Evolutionary conservation across 2,329 filamentous ascomycete genomes (phyloP).

Genomic region (Trichoderma aggressivum): DNA sequence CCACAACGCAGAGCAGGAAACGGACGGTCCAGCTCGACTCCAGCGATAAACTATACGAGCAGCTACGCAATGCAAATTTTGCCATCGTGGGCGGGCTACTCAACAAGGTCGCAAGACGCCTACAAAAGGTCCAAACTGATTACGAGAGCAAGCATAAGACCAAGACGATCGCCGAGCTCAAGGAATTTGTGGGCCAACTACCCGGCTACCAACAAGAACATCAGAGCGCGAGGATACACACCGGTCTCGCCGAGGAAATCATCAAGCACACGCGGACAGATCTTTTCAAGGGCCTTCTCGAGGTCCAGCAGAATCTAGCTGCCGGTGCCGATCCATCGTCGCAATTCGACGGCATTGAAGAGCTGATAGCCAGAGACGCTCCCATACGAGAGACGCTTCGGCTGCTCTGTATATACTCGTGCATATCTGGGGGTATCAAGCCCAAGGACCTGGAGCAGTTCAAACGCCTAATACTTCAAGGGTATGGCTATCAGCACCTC

Average conservation of each 20-base stretch:
- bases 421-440: conserved; percentile 82
- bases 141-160: conserved; percentile 87
- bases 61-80: conserved; percentile 89
- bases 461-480: conserved; percentile 81
- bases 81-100: conserved; percentile 85
- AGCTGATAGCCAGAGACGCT: conserved; percentile 85
- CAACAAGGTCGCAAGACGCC: conserved; percentile 83
- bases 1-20: conserved; percentile 62
- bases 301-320: conserved; percentile 93
- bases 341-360: conserved; percentile 87
- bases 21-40: conserved; percentile 86
- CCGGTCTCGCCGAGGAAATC: conserved; percentile 88
- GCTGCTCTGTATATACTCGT: conserved; percentile 86
- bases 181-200: conserved; percentile 91
- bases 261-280: conserved; percentile 90
- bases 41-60: conserved; percentile 82
- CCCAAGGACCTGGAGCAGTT: conserved; percentile 87
- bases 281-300: conserved; percentile 80
- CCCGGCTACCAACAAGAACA: conserved; percentile 92
- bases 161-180: conserved; percentile 85
- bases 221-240: conserved; percentile 87
- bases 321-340: conserved; percentile 84
- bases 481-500: conserved; percentile 92
- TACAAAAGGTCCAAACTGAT: conserved; percentile 78
- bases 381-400: conserved; percentile 79